Conservation (phyloP, 164 flowering plant species). For the Paratinospora sagittata region DNA sequence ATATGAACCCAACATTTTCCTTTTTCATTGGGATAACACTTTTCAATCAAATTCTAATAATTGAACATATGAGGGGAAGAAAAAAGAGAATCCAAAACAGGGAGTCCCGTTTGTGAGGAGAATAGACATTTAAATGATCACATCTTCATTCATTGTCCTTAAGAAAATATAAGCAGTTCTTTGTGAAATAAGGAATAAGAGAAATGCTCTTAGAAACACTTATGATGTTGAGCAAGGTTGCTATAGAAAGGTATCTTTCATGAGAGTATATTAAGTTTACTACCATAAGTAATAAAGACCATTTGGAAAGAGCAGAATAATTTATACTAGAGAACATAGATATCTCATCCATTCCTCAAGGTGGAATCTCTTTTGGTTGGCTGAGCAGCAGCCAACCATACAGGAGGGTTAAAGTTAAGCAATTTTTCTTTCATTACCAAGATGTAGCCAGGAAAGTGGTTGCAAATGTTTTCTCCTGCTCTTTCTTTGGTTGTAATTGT, state of each 20-base stretch:
- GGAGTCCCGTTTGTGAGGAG: too few relatives aligned
- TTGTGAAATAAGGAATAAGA: neutral
- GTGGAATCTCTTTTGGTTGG: neutral
- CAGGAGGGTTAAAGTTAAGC: neutral
- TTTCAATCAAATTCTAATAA: too few relatives aligned
- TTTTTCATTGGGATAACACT: too few relatives aligned
- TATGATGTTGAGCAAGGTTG: neutral
- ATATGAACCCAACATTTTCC: too few relatives aligned
- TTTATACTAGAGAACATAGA: neutral
- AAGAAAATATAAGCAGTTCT: neutral
- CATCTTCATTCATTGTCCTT: neutral
- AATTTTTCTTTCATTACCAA: neutral
- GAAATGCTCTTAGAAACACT: neutral
- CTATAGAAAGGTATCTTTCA: neutral
- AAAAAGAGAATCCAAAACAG: too few relatives aligned
- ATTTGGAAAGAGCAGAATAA: neutral
- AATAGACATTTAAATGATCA: neutral
- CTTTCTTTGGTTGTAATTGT: neutral
- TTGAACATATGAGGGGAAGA: too few relatives aligned
- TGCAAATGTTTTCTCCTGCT: neutral
- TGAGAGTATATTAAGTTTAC: neutral
- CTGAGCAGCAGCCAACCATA: neutral
- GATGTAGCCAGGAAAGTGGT: neutral
- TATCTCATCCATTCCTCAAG: neutral
- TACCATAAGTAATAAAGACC: neutral